Evolutionary conservation across 2,329 filamentous ascomycete species (phyloP), one percentile per base, ranked within the genome.

Genomic region (Alternaria solani): DNA sequence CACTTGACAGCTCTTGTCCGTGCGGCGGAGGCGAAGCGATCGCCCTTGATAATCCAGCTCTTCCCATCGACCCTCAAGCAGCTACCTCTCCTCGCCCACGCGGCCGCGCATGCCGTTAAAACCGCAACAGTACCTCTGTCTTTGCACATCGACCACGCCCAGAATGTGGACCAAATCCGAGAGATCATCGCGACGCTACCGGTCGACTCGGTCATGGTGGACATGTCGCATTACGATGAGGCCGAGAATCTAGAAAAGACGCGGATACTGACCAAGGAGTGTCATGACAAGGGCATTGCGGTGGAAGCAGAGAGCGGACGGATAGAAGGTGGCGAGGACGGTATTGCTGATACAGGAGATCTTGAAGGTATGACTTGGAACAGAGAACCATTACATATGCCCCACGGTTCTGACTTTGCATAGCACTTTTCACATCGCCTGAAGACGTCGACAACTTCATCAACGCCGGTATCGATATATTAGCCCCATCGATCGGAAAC

Each of bases 191-290:
- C 70, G 7, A 83, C 86, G n/a, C 81, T 85, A 5, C 79, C 80
- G 3, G 91, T 91, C 67, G 89, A 92, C 76, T 87, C 84, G 63
- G 91, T 92, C 73, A 92, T 92, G 89, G 86, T 92, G 0, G 90
- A 92, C 74, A 92, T 92, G 89, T 87, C 84, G 57, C 89, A 91
- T 74, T 87, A 89, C 68, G 88, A 90, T 66, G 88, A 91, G 76
- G 88, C 89, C 63, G 88, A 91, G 78, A 92, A 92, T 69, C 79
- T 92, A 28, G 80, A 82, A 7, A 83, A 86, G 69, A 91, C 89
- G 14, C 81, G 81, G 51, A 84, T 88, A 58, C 77, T 91, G 47
- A 86, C 87, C 0, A 80, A 78, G 28, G 87, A 88, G 67, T 90
- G 89, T 68, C 85, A 90, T 70, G 85, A 79, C 54, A 81, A 84